Base-by-base conservation (phyloP, 331 rosid genomes). In the Stylosanthes scabra region DNA sequence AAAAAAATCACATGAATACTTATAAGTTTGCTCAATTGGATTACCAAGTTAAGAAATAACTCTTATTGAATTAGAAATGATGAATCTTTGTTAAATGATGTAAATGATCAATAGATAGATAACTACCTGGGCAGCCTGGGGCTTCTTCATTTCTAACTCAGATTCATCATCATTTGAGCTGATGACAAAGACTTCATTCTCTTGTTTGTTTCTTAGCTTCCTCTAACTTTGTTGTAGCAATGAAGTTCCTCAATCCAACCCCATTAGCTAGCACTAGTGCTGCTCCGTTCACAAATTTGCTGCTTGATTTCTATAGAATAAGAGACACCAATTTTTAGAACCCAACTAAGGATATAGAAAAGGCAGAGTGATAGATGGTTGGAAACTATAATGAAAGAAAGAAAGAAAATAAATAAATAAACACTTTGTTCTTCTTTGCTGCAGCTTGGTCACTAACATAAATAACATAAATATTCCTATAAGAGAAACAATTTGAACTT, bases 351-450 rank as follows among this genome's bases (percentile, higher is more conserved):
- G 5, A 28, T 14, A 8, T 2, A 40, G 31, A 67, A 50, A 46
- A 68, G 16, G 39, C 54, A 55, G 34, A 31, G 2, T 10, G 34
- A 31, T 59, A 40, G 47, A 55, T 6, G 3, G 2, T 3, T 15
- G 3, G 10, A 27, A 41, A 11, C 42, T 2, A n/a, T n/a, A n/a
- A n/a, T n/a, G n/a, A 2, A 2, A 55, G 13, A 46, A 16, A n/a
- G n/a, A n/a, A n/a, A n/a, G n/a, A n/a, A n/a, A n/a, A n/a, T n/a
- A n/a, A n/a, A n/a, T n/a, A n/a, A n/a, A n/a, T n/a, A 9, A 13
- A 5, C 62, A 88, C 96, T 88, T 83, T 88, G 75, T 69, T 86
- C 83, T 88, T 88, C 76, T 83, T 88, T 65, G 57, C 68, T 2
- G 75, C 72, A 0, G 71, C 84, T 56, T 79, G 79, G 5, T 63